These are phyloP conservation scores for Cryoendolithus antarcticus DNA, from an alignment of 2,329 filamentous ascomycete genomes.

Conservation along the genomic window DNA sequence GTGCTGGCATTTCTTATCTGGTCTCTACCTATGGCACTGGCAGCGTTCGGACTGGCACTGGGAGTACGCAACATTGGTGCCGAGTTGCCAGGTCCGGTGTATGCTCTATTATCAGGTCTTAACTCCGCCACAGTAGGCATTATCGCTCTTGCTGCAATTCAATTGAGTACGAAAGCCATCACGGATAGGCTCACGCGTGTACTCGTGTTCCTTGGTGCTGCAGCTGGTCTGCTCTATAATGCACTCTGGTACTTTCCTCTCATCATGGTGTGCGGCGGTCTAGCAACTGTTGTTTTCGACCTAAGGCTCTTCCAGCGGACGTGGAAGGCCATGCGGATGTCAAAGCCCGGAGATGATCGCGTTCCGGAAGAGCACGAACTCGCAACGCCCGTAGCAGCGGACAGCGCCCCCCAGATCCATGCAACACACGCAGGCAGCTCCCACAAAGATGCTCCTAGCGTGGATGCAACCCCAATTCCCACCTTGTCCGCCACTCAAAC, in stretches of 20 bases:
- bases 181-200: constrained; percentile 51
- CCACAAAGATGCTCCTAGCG: too few species aligned
- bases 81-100: constrained; percentile 48
- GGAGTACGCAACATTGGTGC: constrained; percentile 50
- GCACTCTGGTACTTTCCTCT: constrained; percentile 64
- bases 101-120: constrained; percentile 58
- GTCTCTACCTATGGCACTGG: constrained; percentile 57
- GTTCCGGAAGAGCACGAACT: too few species aligned
- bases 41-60: constrained; percentile 55
- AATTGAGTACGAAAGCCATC: constrained; percentile 51
- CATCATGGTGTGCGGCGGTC: constrained; percentile 46
- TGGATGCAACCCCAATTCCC: too few species aligned
- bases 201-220: constrained; percentile 50
- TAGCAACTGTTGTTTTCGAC: constrained; percentile 45
- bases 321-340: background rate
- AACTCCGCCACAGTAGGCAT: constrained; percentile 63
- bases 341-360: too few species aligned
- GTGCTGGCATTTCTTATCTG: constrained; percentile 51
- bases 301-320: constrained; percentile 3
- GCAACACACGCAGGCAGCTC: too few species aligned
- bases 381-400: too few species aligned
- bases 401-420: too few species aligned
- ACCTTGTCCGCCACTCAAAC: too few species aligned
- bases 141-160: constrained; percentile 57
- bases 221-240: constrained; percentile 57